Conservation (phyloP, 306 rosid genomes). For the Vicia sativa region DNA sequence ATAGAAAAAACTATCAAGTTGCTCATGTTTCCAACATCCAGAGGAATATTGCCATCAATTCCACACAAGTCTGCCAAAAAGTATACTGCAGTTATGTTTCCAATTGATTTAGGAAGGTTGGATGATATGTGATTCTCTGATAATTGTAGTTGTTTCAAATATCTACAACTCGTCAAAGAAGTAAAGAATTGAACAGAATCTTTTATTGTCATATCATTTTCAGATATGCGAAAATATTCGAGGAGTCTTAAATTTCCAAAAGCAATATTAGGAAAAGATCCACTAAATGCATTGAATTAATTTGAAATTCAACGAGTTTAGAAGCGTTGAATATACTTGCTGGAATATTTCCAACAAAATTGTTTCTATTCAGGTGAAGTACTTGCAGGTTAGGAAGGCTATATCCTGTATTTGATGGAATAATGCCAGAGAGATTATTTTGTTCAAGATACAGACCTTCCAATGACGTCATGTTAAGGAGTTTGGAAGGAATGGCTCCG, state of each 20-base stretch:
- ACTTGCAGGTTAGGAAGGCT: background rate
- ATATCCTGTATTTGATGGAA: background rate
- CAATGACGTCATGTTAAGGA: background rate
- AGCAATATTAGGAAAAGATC: background rate
- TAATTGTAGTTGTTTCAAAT: background rate
- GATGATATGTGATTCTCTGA: background rate
- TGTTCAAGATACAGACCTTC: background rate
- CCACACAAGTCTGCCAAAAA: background rate
- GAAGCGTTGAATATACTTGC: background rate
- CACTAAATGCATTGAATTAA: background rate
- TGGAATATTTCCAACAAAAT: constrained; percentile 8
- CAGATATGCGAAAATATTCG: fast-evolving
- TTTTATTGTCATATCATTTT: background rate
- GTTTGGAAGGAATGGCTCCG: background rate
- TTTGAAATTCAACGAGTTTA: background rate
- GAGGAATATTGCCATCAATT: background rate
- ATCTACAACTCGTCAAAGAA: background rate
- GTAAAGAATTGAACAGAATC: background rate
- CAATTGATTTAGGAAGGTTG: background rate
- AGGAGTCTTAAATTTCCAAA: background rate
- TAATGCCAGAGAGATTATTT: background rate
- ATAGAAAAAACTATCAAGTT: background rate
- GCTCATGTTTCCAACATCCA: background rate
- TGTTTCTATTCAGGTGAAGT: background rate
- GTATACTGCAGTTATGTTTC: background rate